These are phyloP conservation scores for Cryphonectria radicalis DNA, from an alignment of 2,329 filamentous ascomycete genomes.

Conservation along the genomic window DNA sequence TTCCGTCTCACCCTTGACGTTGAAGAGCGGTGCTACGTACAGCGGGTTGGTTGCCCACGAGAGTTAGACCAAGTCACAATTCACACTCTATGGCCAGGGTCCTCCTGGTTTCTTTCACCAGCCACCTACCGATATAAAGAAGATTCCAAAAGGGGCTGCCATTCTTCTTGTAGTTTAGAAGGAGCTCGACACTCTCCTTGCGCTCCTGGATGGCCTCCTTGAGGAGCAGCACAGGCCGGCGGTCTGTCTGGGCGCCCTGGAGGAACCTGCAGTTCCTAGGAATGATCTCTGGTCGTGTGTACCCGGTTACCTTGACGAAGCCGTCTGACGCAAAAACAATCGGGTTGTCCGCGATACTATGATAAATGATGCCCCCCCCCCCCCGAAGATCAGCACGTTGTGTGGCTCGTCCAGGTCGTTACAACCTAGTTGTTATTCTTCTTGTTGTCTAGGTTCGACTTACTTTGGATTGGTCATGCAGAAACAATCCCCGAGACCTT, in stretches of 20 bases:
- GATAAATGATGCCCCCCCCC: neutral
- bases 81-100: neutral
- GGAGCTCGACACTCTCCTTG: slow-evolving; percentile 29
- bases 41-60: neutral
- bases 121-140: slow-evolving; percentile 50
- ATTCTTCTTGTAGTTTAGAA: slow-evolving; percentile 50
- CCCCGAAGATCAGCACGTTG: slow-evolving; percentile 2
- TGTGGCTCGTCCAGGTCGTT: slow-evolving; percentile 14
- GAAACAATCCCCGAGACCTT: slow-evolving; percentile 62
- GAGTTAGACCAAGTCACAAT: neutral
- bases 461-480: slow-evolving; percentile 57
- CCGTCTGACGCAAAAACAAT: slow-evolving; percentile 55
- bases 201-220: slow-evolving; percentile 16
- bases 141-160: slow-evolving; percentile 61
- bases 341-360: slow-evolving; percentile 49
- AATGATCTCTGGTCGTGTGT: slow-evolving; percentile 50
- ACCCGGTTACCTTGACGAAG: slow-evolving; percentile 53
- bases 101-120: slow-evolving; percentile 33
- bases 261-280: slow-evolving; percentile 54
- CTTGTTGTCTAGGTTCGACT: neutral
- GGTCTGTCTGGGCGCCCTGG: slow-evolving; percentile 48
- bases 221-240: slow-evolving; percentile 37
- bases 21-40: slow-evolving; percentile 47
- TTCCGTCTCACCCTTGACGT: slow-evolving; percentile 50
- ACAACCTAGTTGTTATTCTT: too few species aligned